Percentiles rank a stretch among this genome's conserved stretches.
Conservation (phyloP, 306 rosid species). For the Ormosia emarginata region DNA sequence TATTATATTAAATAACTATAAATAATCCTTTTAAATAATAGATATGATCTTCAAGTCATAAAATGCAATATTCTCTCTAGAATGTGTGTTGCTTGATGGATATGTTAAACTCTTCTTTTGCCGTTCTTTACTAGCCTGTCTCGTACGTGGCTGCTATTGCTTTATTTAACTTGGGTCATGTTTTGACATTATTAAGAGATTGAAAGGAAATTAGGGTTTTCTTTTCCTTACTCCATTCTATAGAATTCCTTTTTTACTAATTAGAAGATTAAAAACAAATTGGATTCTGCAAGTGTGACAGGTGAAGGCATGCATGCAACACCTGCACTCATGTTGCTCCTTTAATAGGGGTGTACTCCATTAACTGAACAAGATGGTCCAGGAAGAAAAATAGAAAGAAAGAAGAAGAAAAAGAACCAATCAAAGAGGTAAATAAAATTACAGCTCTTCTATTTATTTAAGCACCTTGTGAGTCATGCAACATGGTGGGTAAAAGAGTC, state of each 20-base stretch:
- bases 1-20: too few relatives aligned
- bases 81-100: neutral
- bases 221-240: neutral
- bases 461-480: neutral
- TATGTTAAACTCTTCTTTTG: neutral
- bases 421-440: neutral
- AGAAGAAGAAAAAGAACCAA: neutral
- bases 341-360: constrained; percentile 42
- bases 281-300: constrained; percentile 22
- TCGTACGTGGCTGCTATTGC: neutral
- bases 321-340: constrained; percentile 40
- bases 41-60: neutral
- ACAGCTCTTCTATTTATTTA: neutral
- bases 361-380: constrained; percentile 34
- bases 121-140: neutral
- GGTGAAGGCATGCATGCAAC: constrained; percentile 51
- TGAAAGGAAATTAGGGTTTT: constrained; percentile 18
- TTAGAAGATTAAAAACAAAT: constrained; percentile 21
- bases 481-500: constrained; percentile 4
- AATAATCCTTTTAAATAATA: neutral
- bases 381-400: constrained; percentile 19
- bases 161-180: neutral
- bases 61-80: neutral
- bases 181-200: neutral
- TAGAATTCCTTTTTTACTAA: neutral